Percentiles rank a stretch among this genome's conserved stretches.
These are phyloP conservation scores for Tolypocladium endophyticum DNA, from an alignment of 2,329 filamentous ascomycete species.

Conservation along the genomic window DNA sequence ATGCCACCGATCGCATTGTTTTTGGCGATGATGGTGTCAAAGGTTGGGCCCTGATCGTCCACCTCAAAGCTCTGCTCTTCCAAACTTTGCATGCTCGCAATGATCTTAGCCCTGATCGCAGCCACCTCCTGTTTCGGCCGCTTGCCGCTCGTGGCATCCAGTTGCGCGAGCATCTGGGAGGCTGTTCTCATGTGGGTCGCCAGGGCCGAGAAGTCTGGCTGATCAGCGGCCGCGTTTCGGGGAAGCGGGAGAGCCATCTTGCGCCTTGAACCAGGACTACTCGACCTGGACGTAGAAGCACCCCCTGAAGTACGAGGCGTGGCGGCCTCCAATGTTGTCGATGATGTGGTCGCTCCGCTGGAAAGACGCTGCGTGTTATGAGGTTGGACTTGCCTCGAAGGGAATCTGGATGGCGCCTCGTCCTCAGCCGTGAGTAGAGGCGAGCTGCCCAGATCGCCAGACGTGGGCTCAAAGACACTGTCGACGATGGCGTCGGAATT, in stretches of 20 bases:
- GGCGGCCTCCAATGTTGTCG: conserved; percentile 47
- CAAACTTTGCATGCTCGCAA: conserved; percentile 79
- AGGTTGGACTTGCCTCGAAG: conserved; percentile 16
- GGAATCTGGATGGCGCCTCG: conserved; percentile 22
- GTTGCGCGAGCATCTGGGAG: conserved; percentile 76
- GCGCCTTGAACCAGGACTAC: conserved; percentile 50
- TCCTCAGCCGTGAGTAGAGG: conserved; percentile 53
- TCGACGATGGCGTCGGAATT: conserved; percentile 41
- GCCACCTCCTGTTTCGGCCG: conserved; percentile 71
- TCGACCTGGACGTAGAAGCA: conserved; percentile 56
- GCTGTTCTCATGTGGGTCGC: conserved; percentile 83
- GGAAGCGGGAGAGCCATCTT: conserved; percentile 50
- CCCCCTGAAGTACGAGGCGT: conserved; percentile 58
- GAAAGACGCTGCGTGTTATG: conserved; percentile 43
- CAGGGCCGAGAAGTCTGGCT: conserved; percentile 71
- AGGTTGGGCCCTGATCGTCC: conserved; percentile 65
- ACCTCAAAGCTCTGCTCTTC: conserved; percentile 77
- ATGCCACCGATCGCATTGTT: conserved; percentile 39
- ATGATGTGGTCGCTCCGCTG: conserved; percentile 50
- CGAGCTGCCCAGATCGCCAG: conserved; percentile 67
- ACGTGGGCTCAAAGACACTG: conserved; percentile 75
- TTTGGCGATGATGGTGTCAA: conserved; percentile 74
- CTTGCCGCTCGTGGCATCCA: conserved; percentile 72
- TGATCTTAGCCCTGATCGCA: conserved; percentile 76
- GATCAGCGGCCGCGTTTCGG: conserved; percentile 48